Conservation (phyloP, 2,329 filamentous ascomycete species). For the Calonectria pauciramosa region DNA sequence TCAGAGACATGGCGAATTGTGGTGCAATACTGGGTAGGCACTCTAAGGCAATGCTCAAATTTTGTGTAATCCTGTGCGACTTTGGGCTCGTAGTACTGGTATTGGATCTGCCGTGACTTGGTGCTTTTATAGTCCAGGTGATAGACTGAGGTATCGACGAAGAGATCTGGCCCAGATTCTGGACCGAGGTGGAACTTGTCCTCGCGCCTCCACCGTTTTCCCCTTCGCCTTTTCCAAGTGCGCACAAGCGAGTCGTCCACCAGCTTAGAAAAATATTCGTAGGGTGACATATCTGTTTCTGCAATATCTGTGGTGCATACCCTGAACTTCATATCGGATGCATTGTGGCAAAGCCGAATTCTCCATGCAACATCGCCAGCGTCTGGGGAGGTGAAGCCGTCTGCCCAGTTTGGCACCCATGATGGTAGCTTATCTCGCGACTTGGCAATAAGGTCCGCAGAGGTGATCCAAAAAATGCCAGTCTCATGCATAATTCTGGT, state of each 20-base stretch:
- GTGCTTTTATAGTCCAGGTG: constrained; percentile 26
- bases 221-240: constrained; percentile 9
- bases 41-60: constrained; percentile 28
- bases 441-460: constrained; percentile 32
- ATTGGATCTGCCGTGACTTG: constrained; percentile 16
- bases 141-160: background rate
- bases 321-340: constrained; percentile 16
- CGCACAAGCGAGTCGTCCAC: background rate
- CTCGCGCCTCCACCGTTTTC: background rate
- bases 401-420: constrained; percentile 40
- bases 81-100: constrained; percentile 22
- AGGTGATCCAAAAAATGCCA: constrained; percentile 38
- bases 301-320: background rate
- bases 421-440: constrained; percentile 36
- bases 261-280: constrained; percentile 19
- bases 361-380: constrained; percentile 26
- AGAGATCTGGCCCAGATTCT: background rate
- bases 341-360: constrained; percentile 38
- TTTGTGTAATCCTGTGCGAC: constrained; percentile 6
- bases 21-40: constrained; percentile 27
- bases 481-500: constrained; percentile 34
- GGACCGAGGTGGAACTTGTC: background rate
- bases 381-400: constrained; percentile 27
- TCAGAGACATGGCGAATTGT: constrained; percentile 26
- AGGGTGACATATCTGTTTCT: constrained; percentile 6